Evolutionary conservation across 208 protist genomes (phyloP), one percentile per base, ranked within the genome.

Genomic region (Angomonas desouzai): DNA sequence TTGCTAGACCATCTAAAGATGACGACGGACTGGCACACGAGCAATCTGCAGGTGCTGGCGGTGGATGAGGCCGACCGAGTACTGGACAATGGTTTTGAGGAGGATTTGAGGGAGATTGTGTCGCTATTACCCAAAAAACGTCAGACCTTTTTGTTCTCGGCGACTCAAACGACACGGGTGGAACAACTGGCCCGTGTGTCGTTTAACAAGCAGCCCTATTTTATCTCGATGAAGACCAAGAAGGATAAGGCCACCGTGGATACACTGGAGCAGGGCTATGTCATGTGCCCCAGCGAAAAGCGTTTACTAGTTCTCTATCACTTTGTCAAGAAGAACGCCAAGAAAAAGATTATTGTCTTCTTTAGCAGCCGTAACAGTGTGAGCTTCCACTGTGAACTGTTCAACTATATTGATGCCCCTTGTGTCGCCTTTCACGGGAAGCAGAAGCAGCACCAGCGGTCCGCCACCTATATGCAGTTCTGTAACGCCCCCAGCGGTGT

Each of bases 331-430:
- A 98, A 98, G 66, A 98, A 99, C 78, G 40, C 94, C 29, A 97
- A 97, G 68, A 98, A 99, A 77, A 97, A 98, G 75, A 81, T 99
- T 30, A 99, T 99, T 72, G 98, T 99, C 63, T 99, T 99, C 81
- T 97, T 99, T 51, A 98, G 93, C 59, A 97, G 89, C 43, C 98
- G 98, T 74, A 98, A 99, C 71, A 88, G 89, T 48, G 98, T 99
- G 47, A 99, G 99, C 83, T 99, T 97, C 81, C 96, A 99, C 80
- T 96, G 97, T 61, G 98, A 99, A 76, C 83, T 99, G 2, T 95
- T 99, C 66, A 99, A 99, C 85, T 99, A 99, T 85, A 99, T 99
- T 65, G 97, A 99, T 80, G 89, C 99, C 33, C 98, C 98, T 7
- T 98, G 99, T 43, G 81, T 99, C 29, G 97, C 98, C 29, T 98